Evolutionary conservation across 2,329 filamentous ascomycete genomes (phyloP), one percentile per base, ranked within the genome.

Genomic region (Cladosporium sp.): DNA sequence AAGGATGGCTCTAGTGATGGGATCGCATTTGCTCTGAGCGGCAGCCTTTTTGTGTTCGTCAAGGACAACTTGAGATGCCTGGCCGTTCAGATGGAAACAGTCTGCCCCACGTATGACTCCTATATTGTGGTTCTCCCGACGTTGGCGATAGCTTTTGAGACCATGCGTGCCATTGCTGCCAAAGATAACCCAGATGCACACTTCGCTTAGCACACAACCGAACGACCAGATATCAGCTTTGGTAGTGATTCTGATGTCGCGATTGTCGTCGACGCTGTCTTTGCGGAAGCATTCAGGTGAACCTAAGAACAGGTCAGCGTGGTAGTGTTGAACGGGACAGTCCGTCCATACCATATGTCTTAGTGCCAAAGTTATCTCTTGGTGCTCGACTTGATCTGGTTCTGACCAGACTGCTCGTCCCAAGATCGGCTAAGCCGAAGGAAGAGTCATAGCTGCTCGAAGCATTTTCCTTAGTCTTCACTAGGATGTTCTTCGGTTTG

Each of bases 381-480:
- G 37, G 30, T 19, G 9, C 19, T n/a, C 7, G 20, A 6, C 40
- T 47, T 45, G 34, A 58, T 28, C 12, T 14, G 45, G 14, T 12
- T 30, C n/a, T 17, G 14, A 30, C 15, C 25, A 45, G 6, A 6
- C 52, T 43, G 28, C 58, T 61, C 17, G 67, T 39, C 8, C 70
- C 71, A 43, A 72, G 59, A 61, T 72, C 66, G 11, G 66, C 69
- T 50, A 73, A 62, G 45, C 70, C 70, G 59, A 73, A 73, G 64
- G 19, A 59, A 14, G 7, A 43, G 8, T 55, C 52, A n/a, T 45
- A 55, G 28, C 45, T 20, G 36, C n/a, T 52, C 7, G 39, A 36
- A 4, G n/a, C 30, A n/a, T 55, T 5, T 58, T 15, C 50, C 56
- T 52, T 64, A n/a, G 8, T 42, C 42, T 55, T 43, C 34, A 19